phyloP scores from a whole-genome alignment of 345 rosid genomes.

The Ceriops tagal region DNA sequence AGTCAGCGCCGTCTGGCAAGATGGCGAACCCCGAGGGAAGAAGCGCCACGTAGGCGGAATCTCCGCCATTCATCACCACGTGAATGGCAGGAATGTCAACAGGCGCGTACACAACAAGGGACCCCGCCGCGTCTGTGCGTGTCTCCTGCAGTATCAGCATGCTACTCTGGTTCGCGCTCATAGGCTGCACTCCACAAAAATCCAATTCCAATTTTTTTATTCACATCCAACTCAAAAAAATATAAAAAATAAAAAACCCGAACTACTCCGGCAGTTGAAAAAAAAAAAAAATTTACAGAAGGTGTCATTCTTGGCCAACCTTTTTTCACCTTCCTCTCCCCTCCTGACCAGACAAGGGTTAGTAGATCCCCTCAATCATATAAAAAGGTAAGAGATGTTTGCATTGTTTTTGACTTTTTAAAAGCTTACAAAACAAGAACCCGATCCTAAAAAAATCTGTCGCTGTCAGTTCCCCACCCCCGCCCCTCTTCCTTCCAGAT shows the following conservation, averaged over 20 bases:
- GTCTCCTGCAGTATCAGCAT: slow-evolving; percentile 97
- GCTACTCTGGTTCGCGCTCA: slow-evolving; percentile 90
- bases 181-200: slow-evolving; percentile 43
- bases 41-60: slow-evolving; percentile 87
- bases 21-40: slow-evolving; percentile 93
- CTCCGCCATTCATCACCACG: slow-evolving; percentile 93
- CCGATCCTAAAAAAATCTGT: slow-evolving; percentile 22
- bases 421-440: slow-evolving; percentile 6
- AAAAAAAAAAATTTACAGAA: background rate
- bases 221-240: no score
- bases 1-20: slow-evolving; percentile 57
- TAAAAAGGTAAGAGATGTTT: slow-evolving; percentile 43
- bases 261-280: background rate
- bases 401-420: slow-evolving; percentile 55
- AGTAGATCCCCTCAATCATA: background rate
- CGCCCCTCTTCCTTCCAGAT: slow-evolving; percentile 33
- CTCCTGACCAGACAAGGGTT: no score
- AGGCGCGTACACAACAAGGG: slow-evolving; percentile 97
- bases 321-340: background rate
- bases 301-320: background rate
- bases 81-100: slow-evolving; percentile 98
- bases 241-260: no score
- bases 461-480: background rate
- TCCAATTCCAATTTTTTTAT: background rate
- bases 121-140: slow-evolving; percentile 88